Percentiles rank a stretch among this genome's conserved stretches.
phyloP scores from a whole-genome alignment of 257 asterid species.

The Gynochthodes officinalis region DNA sequence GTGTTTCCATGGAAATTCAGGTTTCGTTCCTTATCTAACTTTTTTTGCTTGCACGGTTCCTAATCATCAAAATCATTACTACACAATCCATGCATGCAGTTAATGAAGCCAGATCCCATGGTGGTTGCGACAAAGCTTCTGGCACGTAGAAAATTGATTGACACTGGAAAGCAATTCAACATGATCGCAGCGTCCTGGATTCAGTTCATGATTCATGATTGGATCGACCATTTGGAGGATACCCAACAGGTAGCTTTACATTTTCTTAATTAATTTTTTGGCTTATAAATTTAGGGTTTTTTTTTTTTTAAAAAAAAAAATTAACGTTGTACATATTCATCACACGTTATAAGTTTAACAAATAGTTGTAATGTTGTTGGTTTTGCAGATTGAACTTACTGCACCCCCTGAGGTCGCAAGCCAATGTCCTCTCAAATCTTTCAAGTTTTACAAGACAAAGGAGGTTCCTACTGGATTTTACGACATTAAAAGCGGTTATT shows the following conservation, averaged over 20 bases:
- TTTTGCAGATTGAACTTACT: slow-evolving; percentile 36
- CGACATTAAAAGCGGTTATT: slow-evolving; percentile 43
- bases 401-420: slow-evolving; percentile 52
- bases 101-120: slow-evolving; percentile 59
- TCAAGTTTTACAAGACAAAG: slow-evolving; percentile 47
- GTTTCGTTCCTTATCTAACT: no score
- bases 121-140: slow-evolving; percentile 58
- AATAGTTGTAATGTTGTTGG: background rate
- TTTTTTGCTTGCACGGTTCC: no score
- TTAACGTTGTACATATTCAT: no score
- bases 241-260: slow-evolving; percentile 62
- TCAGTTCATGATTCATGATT: slow-evolving; percentile 73
- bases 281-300: no score
- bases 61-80: no score
- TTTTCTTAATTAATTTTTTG: no score
- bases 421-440: slow-evolving; percentile 57
- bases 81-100: no score
- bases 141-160: slow-evolving; percentile 38
- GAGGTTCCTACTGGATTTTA: slow-evolving; percentile 33
- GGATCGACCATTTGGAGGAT: slow-evolving; percentile 61
- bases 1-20: no score
- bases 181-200: slow-evolving; percentile 69
- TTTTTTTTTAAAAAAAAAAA: no score
- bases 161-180: slow-evolving; percentile 63
- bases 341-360: no score